phyloP scores from a whole-genome alignment of 441 rosid species.

The Erodium moschatum region DNA sequence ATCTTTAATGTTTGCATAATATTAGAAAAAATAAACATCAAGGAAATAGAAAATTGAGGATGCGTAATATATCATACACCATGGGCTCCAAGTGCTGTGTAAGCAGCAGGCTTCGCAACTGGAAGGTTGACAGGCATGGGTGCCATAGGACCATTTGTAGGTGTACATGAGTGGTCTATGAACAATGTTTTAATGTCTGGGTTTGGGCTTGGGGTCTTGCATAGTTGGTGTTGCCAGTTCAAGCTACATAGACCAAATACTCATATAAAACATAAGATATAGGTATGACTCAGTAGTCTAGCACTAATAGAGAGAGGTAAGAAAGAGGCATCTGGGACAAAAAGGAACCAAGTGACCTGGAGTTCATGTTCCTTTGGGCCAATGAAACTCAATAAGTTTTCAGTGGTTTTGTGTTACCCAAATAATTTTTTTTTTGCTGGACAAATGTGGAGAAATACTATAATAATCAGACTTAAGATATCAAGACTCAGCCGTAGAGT shows the following conservation, averaged over 20 bases:
- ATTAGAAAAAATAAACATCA: slow-evolving; percentile 13
- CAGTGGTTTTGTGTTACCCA: not conserved
- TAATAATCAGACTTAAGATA: not conserved
- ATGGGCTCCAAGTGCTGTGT: slow-evolving; percentile 51
- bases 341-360: not conserved
- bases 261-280: slow-evolving; percentile 45
- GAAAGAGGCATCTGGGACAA: slow-evolving; percentile 1
- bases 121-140: slow-evolving; percentile 70
- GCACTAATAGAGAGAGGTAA: not conserved
- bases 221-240: slow-evolving; percentile 83
- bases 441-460: not conserved
- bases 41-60: not conserved
- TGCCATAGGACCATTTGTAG: slow-evolving; percentile 60
- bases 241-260: slow-evolving; percentile 37
- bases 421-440: not conserved
- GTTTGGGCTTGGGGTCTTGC: slow-evolving; percentile 68
- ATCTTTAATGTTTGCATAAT: slow-evolving; percentile 4
- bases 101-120: slow-evolving; percentile 52
- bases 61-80: slow-evolving; percentile 40
- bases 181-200: slow-evolving; percentile 77
- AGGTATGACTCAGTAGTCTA: slow-evolving; percentile 32
- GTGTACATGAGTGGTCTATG: slow-evolving; percentile 65
- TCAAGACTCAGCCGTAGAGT: not conserved
- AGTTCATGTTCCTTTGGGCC: not conserved
- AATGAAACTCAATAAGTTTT: not conserved